These are phyloP conservation scores for Bruguiera gymnorhiza DNA, from an alignment of 345 rosid species.

Conservation along the genomic window DNA sequence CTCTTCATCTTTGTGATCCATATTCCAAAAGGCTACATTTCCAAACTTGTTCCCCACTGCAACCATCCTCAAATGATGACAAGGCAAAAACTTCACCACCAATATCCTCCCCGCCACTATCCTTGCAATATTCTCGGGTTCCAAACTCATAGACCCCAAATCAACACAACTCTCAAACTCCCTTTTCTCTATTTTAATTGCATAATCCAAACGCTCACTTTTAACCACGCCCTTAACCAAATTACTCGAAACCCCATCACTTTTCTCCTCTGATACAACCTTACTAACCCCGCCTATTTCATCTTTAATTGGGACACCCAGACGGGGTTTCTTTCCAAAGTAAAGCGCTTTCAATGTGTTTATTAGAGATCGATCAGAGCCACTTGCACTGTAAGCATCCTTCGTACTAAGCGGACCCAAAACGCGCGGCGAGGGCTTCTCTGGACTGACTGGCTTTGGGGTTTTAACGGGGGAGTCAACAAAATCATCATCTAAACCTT, in stretches of 20 bases:
- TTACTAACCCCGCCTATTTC: background rate
- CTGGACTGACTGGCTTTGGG: constrained; percentile 3
- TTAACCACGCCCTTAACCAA: constrained; percentile 13
- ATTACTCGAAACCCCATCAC: background rate
- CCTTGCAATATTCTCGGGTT: constrained; percentile 59
- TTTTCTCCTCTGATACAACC: background rate
- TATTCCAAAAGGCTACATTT: constrained; percentile 71
- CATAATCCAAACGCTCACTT: constrained; percentile 16
- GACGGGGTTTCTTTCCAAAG: constrained; percentile 18
- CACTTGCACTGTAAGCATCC: constrained; percentile 41
- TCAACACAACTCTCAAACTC: constrained; percentile 31
- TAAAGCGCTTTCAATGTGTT: constrained; percentile 28
- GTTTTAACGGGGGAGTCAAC: constrained; percentile 13
- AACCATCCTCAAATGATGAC: constrained; percentile 52
- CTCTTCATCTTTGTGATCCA: constrained; percentile 32
- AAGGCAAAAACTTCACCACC: constrained; percentile 58
- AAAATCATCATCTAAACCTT: constrained; percentile 33
- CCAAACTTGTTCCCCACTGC: constrained; percentile 68
- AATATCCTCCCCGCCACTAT: constrained; percentile 56
- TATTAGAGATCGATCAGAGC: constrained; percentile 31
- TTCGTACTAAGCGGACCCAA: constrained; percentile 48
- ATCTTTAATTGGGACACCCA: background rate
- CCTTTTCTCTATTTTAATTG: constrained; percentile 30
- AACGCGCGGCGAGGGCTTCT: constrained; percentile 19
- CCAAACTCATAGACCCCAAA: constrained; percentile 43